Evolutionary conservation across 371 early-diverging fungal genomes (phyloP).

Genomic region (Catenaria anguillulae): DNA sequence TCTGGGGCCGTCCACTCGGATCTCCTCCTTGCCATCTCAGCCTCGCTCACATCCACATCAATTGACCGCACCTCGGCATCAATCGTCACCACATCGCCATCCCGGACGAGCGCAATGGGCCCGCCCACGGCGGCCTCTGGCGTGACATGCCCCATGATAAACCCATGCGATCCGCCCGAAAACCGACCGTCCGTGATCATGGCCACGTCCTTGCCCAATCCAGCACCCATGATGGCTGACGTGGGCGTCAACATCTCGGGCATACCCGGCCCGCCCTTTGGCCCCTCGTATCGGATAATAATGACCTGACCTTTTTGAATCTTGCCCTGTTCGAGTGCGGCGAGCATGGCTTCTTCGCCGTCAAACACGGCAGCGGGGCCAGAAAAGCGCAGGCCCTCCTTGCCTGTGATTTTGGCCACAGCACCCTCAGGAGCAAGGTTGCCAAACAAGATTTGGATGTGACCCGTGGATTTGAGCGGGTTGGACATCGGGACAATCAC

Average conservation of each 20-base stretch:
- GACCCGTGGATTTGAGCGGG: conserved; percentile 86
- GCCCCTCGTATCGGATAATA: conserved; percentile 78
- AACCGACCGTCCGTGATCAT: conserved; percentile 93
- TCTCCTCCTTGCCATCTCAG: conserved; percentile 52
- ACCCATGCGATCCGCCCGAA: conserved; percentile 93
- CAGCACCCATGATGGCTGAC: conserved; percentile 94
- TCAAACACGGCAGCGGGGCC: conserved; percentile 84
- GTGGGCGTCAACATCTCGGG: conserved; percentile 93
- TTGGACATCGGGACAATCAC: conserved; percentile 67
- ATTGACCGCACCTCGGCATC: conserved; percentile 65
- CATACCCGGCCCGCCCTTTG: conserved; percentile 88
- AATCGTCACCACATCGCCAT: conserved; percentile 76
- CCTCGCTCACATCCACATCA: conserved; percentile 49
- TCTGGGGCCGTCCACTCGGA: conserved; percentile 49
- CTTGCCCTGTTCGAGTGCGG: conserved; percentile 57
- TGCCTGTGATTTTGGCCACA: conserved; percentile 97
- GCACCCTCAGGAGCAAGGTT: conserved; percentile 89
- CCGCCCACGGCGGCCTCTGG: conserved; percentile 96
- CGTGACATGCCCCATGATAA: conserved; percentile 94
- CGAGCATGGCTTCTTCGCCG: conserved; percentile 74
- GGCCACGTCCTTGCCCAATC: conserved; percentile 89
- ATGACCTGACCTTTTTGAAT: conserved; percentile 79
- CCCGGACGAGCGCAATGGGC: conserved; percentile 73
- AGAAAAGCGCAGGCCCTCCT: conserved; percentile 76
- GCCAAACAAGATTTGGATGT: conserved; percentile 81